Base-by-base conservation (phyloP, 2,329 filamentous ascomycete species). In the Pyrenochaeta sp. region DNA sequence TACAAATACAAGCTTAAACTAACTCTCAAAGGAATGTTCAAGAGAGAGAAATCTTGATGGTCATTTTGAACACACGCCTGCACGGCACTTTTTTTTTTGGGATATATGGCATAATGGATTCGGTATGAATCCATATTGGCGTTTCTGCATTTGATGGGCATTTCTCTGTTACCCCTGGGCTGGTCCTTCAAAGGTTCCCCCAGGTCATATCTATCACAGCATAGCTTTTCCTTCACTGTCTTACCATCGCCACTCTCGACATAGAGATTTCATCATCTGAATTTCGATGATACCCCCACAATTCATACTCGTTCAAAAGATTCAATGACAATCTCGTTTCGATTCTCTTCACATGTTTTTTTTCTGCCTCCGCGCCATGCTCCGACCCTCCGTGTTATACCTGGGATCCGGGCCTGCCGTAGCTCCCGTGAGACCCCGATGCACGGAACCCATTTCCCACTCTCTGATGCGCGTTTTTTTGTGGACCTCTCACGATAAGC, bases 1-100 rank as follows among this genome's bases (percentile, higher is more conserved):
- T 58, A 58, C 18, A 56, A 54, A 39, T 56, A 56, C 31, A 63
- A 58, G 47, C 40, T 63, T 35, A 63, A 63, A 45, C 45, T 52
- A 14, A 54, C 42, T 15, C 23, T 63, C 21, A 56, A 51, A 31
- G 45, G 42, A 6, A 23, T 61, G 2, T 63, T 63, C 29, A 50
- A 53, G 40, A 52, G 43, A 29, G 54, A 60, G 12, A 61, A 50
- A 21, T 45, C 47, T 11, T 61, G 21, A 54, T 35, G 32, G 37
- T 23, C 1, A 5, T 31, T 29, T 27, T 15, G 4, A 14, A n/a
- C 21, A 44, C 17, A 20, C 33, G 31, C 36, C 45, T 39, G 23
- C 23, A 41, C 45, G 36, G 45, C 15, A 21, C 10, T 20, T 48
- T 40, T 48, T 37, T 27, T 40, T 48, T 37, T 29, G 12, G 7